Evolutionary conservation across 805 yeast genomes (phyloP).

Genomic region (Cephaloascus albidus): DNA sequence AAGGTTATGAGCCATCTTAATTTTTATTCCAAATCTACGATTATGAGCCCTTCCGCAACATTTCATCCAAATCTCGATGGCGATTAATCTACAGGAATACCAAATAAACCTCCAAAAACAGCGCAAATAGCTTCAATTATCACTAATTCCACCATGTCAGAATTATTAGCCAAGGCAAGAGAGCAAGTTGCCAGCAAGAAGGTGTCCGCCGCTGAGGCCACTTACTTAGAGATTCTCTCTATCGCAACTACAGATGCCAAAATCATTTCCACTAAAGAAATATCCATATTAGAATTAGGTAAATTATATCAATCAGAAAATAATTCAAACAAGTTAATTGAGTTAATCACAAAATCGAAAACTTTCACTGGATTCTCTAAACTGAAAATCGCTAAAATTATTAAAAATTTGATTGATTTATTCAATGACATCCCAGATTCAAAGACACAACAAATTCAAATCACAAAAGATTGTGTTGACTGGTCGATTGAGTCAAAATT

Average conservation of each 20-base stretch:
- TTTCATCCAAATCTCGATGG: neutral
- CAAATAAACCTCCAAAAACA: neutral
- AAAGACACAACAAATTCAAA: conserved; percentile 59
- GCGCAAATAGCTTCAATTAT: neutral
- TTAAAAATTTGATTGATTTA: conserved; percentile 70
- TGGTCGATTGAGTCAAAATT: conserved; percentile 85
- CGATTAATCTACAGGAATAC: neutral
- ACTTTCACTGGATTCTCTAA: conserved; percentile 78
- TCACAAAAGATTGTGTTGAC: conserved; percentile 71
- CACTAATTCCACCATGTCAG: neutral
- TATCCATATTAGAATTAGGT: conserved; percentile 70
- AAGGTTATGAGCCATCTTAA: no score
- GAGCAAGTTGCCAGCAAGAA: conserved; percentile 41
- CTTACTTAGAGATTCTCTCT: conserved; percentile 40
- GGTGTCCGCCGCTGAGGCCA: conserved; percentile 46
- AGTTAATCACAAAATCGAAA: conserved; percentile 61
- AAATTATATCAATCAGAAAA: conserved; percentile 46
- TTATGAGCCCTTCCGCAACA: no score
- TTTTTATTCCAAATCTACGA: no score
- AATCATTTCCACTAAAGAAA: conserved; percentile 48
- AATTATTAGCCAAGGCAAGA: conserved; percentile 50
- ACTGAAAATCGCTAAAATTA: conserved; percentile 89
- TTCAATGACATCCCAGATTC: conserved; percentile 57
- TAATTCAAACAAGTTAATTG: conserved; percentile 41
- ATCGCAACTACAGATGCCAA: conserved; percentile 22